These are phyloP conservation scores for Coprinellus aureogranulatus DNA, from an alignment of 768 basidiomycete genomes.

Conservation along the genomic window DNA sequence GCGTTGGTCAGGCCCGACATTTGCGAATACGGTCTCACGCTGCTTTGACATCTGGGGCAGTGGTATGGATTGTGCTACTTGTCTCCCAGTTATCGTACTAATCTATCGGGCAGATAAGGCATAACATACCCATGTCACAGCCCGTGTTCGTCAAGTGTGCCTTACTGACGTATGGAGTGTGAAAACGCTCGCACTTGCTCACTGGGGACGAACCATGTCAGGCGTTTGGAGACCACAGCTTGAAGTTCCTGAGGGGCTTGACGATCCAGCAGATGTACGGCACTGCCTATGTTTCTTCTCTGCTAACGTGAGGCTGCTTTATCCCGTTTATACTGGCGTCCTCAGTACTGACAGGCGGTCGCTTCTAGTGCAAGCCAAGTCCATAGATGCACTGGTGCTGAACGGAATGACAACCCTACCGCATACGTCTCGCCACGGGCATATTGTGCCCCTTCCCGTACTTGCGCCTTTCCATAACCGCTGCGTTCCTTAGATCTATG, in stretches of 20 bases:
- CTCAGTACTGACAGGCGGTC: not conserved
- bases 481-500: not conserved
- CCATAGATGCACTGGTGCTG: not conserved
- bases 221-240: not conserved
- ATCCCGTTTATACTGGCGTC: too few species aligned
- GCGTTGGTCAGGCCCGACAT: not conserved
- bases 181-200: not conserved
- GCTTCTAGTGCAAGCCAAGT: not conserved
- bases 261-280: too few species aligned
- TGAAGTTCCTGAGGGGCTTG: not conserved
- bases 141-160: not conserved
- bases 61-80: not conserved
- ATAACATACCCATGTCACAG: not conserved
- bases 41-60: slow-evolving; percentile 1
- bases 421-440: not conserved
- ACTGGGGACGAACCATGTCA: not conserved
- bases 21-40: not conserved
- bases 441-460: not conserved
- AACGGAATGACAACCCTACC: too few species aligned
- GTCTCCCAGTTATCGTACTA: not conserved
- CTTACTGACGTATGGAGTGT: not conserved
- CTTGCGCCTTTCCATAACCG: not conserved
- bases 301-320: too few species aligned
- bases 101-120: slow-evolving; percentile 1
- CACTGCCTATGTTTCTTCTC: too few species aligned